Base-by-base conservation (phyloP, 208 protist genomes). In the Crithidia fasciculata region DNA sequence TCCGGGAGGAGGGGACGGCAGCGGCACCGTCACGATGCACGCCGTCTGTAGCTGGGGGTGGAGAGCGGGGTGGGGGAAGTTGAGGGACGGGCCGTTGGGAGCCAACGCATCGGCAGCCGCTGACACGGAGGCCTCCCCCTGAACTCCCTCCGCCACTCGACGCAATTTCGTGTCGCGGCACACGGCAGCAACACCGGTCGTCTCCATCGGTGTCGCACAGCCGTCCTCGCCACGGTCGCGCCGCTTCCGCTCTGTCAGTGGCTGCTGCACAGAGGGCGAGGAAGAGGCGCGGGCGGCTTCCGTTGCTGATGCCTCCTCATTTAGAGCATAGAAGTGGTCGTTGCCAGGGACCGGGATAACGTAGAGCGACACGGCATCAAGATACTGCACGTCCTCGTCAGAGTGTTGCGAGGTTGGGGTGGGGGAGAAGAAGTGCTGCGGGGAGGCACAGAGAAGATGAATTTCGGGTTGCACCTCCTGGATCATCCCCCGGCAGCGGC, bases 321-420 rank as follows among this genome's bases (percentile, higher is more conserved):
- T 37, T 12, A 49, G 15, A 12, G 37, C 19, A 74, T 96, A 96
- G 58, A 94, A 94, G 77, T 89, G 80, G 0, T 56, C 60, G 68
- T 94, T 94, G 8, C 89, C 85, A 7, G 91, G 91, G 5, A 96
- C 91, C 0, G 91, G 91, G 60, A 96, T 87, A 6, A 96, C 89
- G 71, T 93, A 93, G 5, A 93, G 67, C 28, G 79, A 71, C 44
- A 78, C 70, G n/a, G 86, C 86, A 16, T 96, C 91, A 13, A 94
- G 64, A 52, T 88, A 79, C 10, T 78, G 43, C 16, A 45, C 43
- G 8, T 74, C 73, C 6, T 59, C 69, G 2, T 63, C 57, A 5
- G 2, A 39, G 2, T 44, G n/a, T 5, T 16, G 16, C 0, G 59
- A 9, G n/a, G 18, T 15, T 15, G 45, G 4, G 5, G 61, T 28